Base-by-base conservation (phyloP, 805 yeast species). In the Wickerhamiella vanderwaltii region DNA sequence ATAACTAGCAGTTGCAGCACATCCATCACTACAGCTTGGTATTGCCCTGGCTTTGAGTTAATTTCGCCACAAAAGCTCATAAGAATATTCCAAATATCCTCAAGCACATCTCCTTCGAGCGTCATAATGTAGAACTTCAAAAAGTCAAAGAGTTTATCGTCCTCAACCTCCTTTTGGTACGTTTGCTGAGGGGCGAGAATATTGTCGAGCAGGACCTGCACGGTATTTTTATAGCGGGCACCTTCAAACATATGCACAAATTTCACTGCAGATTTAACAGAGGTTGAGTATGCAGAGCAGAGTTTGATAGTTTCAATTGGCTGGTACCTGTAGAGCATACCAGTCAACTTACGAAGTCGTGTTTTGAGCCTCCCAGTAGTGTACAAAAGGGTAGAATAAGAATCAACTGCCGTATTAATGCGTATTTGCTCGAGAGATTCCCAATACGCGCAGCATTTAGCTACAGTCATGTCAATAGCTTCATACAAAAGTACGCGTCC, bases 31-130 rank as follows among this genome's bases (percentile, higher is more conserved):
- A 79, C 54, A 2, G 57, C 56, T 41, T 67, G 69, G 55, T 73
- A 82, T 4, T 61, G 51, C 5, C 63, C 51, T 13, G 69, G 58
- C 48, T 73, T 72, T 2, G 69, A 57, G 23, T 67, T 49, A 0
- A 75, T 70, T 4, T 77, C 85, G 48, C 68, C 77, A 49, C 83
- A 63, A 48, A 82, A 86, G 2, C 57, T 56, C 19, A 73, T 61
- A 25, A 78, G 62, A 17, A 69, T 71, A 7, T 58, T 57, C 77
- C 86, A 88, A 15, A 86, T 69, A 44, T 88, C 97, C 45, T 80
- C 86, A 37, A 85, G 64, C 0, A 83, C 75, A 51, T 85, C 94
- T 46, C 69, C 70, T 48, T 82, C 94, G 29, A 87, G 62, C 0
- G 86, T 69, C 4, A 61, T 61, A 17, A 79, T 62, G 56, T 88